Base-by-base conservation (phyloP, 2,329 filamentous ascomycete species). In the Fusarium temperatum region DNA sequence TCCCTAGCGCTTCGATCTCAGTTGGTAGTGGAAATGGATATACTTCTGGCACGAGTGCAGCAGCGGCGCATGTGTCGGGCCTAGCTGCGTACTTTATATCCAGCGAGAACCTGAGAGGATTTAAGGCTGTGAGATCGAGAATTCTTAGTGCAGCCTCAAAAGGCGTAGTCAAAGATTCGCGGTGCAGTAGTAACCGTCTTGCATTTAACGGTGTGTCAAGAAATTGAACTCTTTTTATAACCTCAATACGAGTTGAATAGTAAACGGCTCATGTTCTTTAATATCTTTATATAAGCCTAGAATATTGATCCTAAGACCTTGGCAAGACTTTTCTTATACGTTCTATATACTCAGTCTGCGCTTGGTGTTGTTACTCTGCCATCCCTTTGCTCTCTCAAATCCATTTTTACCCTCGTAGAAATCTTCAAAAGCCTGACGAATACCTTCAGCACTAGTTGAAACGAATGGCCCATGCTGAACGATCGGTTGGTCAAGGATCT, bases 81-180 rank as follows among this genome's bases (percentile, higher is more conserved):
- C 61, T 66, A 9, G 63, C 45, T 9, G 63, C 66, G 6, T 50
- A 68, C 20, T 68, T 68, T 6, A n/a, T 54, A 13, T 39, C 51
- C 6, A 39, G 24, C 14, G 24, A 39, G 20, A 28, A 18, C 15
- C 11, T 39, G 6, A 54, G 51, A 4, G 51, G 51, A 0, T 39
- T 0, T 11, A n/a, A 22, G 14, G 24, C 18, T n/a, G 35, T 39
- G 14, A 39, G 20, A 14, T 2, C 11, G 24, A 20, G 24, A 1
- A 28, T 54, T 38, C 24, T 54, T 2, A 4, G 14, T 5, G 13
- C 14, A 3, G 20, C 24, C 8, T 28, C 10, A 14, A 17, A 17
- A 3, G 35, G 24, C 0, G 3, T 54, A 3, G 15, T 54, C 5
- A 26, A 13, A 9, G 35, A 38, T 38, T 0, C 13, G 18, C 18